Evolutionary conservation across 2,329 filamentous ascomycete genomes (phyloP).

Genomic region (Epichloe sp.): DNA sequence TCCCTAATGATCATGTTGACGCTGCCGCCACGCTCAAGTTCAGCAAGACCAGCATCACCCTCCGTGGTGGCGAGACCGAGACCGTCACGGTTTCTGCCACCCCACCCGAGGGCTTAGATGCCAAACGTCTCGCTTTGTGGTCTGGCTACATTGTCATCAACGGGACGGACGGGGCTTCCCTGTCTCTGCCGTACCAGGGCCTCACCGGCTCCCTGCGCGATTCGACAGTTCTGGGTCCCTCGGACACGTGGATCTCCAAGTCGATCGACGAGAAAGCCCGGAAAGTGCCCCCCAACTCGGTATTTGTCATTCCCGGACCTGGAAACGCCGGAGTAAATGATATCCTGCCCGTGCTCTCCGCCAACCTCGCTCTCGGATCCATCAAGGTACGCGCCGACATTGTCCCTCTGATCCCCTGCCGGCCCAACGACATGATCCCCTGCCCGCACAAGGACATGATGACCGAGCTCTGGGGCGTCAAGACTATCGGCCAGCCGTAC

Average conservation of each 20-base stretch:
- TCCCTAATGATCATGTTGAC: constrained; percentile 31
- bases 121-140: constrained; percentile 6
- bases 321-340: constrained; percentile 21
- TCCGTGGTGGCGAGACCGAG: constrained; percentile 3
- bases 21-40: constrained; percentile 22
- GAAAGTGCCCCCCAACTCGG: constrained; percentile 20
- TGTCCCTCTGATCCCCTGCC: constrained; percentile 23
- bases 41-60: constrained; percentile 4
- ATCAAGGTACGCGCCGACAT: constrained; percentile 30
- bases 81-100: constrained; percentile 5
- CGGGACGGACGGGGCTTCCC: constrained; percentile 23
- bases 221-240: constrained; percentile 11
- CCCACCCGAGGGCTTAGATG: constrained; percentile 3
- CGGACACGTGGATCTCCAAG: constrained; percentile 16
- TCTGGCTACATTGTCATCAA: constrained; percentile 13
- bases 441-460: constrained; percentile 13
- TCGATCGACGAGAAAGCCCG: constrained; percentile 19
- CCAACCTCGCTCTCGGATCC: constrained; percentile 32
- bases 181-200: constrained; percentile 29
- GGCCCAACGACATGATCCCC: constrained; percentile 10
- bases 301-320: constrained; percentile 28
- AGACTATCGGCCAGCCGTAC: constrained; percentile 28
- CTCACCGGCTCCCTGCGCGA: constrained; percentile 22
- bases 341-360: constrained; percentile 25
- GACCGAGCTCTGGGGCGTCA: constrained; percentile 23